Conservation (phyloP, 352 stramenopile genomes). For the Phytophthora pistaciae region DNA sequence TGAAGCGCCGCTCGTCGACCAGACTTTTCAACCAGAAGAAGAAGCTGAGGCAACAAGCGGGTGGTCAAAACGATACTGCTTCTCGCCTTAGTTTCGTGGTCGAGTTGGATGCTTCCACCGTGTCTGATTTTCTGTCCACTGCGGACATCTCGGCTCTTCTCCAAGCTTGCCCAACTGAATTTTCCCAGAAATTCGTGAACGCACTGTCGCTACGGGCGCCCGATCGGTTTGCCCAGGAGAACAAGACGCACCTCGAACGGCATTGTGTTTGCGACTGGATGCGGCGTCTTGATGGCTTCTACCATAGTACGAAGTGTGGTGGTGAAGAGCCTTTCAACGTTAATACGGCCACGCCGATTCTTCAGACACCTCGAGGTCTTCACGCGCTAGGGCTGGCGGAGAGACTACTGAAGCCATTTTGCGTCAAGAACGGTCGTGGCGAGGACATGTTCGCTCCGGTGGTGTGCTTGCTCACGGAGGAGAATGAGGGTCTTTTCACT, state of each 20-base stretch:
- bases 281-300: slow-evolving; percentile 9
- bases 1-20: slow-evolving; percentile 3
- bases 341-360: slow-evolving; percentile 4
- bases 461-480: not conserved
- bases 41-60: not conserved
- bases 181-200: slow-evolving; percentile 5
- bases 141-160: slow-evolving; percentile 11
- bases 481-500: not conserved
- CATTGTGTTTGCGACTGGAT: slow-evolving; percentile 28
- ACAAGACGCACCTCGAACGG: slow-evolving; percentile 12
- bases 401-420: not conserved
- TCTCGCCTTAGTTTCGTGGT: slow-evolving; percentile 9
- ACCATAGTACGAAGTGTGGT: not conserved
- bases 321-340: slow-evolving; percentile 1
- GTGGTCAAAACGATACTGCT: slow-evolving; percentile 2
- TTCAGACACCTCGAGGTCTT: slow-evolving; percentile 3
- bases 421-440: not conserved
- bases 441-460: slow-evolving; percentile 4
- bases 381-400: slow-evolving; percentile 7
- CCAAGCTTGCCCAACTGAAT: not conserved
- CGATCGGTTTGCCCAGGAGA: slow-evolving; percentile 10
- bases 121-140: not conserved
- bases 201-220: slow-evolving; percentile 1
- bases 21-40: slow-evolving; percentile 4
- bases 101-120: slow-evolving; percentile 2